Evolutionary conservation across 169 alveolate genomes (phyloP).

Genomic region (Plasmodium vivax): DNA sequence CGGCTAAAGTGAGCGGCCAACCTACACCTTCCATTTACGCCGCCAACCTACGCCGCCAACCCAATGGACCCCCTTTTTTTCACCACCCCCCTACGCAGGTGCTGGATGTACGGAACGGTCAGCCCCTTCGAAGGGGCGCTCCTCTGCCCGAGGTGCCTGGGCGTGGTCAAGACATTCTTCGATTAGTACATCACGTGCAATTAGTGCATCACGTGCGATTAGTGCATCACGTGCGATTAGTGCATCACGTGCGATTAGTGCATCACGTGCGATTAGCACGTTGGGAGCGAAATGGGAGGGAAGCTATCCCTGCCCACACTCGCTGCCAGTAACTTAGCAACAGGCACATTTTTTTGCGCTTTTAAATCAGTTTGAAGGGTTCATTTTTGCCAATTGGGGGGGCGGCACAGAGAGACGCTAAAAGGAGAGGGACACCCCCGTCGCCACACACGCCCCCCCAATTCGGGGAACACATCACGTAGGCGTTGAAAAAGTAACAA

Average conservation of each 20-base stretch:
- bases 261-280: neutral
- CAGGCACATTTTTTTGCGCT: neutral
- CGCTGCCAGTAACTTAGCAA: neutral
- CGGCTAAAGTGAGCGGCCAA: neutral
- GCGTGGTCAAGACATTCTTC: constrained; percentile 23
- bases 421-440: neutral
- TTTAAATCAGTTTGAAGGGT: neutral
- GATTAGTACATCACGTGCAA: neutral
- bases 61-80: neutral
- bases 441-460: neutral
- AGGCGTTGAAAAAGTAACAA: neutral
- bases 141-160: constrained; percentile 54
- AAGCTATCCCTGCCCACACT: neutral
- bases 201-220: too few relatives aligned
- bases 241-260: neutral
- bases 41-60: neutral
- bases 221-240: too few relatives aligned
- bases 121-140: constrained; percentile 38
- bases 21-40: too few relatives aligned
- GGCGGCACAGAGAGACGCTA: neutral
- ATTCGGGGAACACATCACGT: neutral
- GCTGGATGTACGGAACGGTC: constrained; percentile 72
- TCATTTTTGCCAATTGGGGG: neutral
- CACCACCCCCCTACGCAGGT: constrained; percentile 1
- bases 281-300: neutral